Conservation (phyloP, 495 filamentous ascomycete genomes). For the Aspergillus carlsbadensis region DNA sequence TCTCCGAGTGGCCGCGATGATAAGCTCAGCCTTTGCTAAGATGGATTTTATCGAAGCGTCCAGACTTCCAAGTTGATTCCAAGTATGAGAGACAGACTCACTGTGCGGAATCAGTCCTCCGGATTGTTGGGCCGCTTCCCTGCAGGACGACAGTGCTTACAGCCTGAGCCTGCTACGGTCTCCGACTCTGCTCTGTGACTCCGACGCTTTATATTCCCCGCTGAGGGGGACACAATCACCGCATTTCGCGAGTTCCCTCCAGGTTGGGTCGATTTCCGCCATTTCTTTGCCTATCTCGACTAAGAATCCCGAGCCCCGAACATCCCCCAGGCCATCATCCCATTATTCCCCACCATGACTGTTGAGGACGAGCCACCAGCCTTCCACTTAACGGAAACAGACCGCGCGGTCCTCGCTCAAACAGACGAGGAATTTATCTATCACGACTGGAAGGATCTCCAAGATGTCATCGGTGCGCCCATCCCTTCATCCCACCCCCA, state of each 20-base stretch:
- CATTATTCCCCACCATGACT: conserved; percentile 1
- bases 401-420: conserved; percentile 63
- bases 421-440: conserved; percentile 67
- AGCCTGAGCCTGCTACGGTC: too few relatives aligned
- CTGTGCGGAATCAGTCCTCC: background rate
- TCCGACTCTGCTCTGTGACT: background rate
- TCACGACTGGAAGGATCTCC: conserved; percentile 70
- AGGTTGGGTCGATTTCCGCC: background rate
- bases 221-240: conserved; percentile 3
- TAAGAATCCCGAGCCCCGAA: conserved; percentile 12
- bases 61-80: background rate
- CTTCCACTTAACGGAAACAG: conserved; percentile 64
- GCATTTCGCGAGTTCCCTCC: background rate
- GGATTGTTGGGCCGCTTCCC: background rate
- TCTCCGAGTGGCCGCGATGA: too few relatives aligned
- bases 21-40: too few relatives aligned
- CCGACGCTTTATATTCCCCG: background rate
- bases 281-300: conserved; percentile 17
- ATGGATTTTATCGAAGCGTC: background rate
- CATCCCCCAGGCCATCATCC: background rate
- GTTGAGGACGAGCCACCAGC: conserved; percentile 31
- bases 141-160: background rate
- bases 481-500: conserved; percentile 12
- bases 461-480: conserved; percentile 59
- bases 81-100: too few relatives aligned